Evolutionary conservation across 352 stramenopile genomes (phyloP), one percentile per base, ranked within the genome.

Genomic region (Phytophthora chlamydospora): DNA sequence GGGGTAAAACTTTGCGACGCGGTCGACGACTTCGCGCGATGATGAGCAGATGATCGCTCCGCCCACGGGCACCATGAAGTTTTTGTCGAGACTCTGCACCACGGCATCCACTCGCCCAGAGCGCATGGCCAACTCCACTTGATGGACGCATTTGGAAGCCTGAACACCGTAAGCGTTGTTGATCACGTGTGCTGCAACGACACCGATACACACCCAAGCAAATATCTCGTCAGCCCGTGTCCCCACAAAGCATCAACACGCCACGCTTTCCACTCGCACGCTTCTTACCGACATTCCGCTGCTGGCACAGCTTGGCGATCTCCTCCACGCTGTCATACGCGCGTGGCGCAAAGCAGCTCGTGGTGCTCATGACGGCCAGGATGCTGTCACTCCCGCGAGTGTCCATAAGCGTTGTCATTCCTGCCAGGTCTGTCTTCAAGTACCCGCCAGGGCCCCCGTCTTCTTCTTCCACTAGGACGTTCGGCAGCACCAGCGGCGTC

Each of bases 91-190:
- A 61, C 90, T 98, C 67, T 98, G 97, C 27, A 99, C 93, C 40
- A 99, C 88, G 7, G 93, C 91, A 79, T 99, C 97, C 6, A 99
- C 97, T 35, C 95, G 83, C 5, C 95, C 97, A 24, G 93, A 75
- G 13, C 89, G 88, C 73, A 96, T 88, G 33, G 83, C 83, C 16
- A 95, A 66, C 71, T 98, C 97, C 29, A 99, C 79, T 14, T 97
- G 70, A 68, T 99, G 96, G 70, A 89, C 89, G 44, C 93, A 98
- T 54, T 89, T 88, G 51, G 78, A 85, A 68, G 95, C 98, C 73
- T 99, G 97, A 27, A 99, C 78, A 32, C 98, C 98, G 68, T 99
- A 99, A 21, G 97, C 98, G 72, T 99, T 99, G 80, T 99, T 99
- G 52, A 99, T 97, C 35, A 99, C 85, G 71, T 99, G 98, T 31